Base-by-base conservation (phyloP, 169 alveolate genomes). In the Eimeria mitis region DNA sequence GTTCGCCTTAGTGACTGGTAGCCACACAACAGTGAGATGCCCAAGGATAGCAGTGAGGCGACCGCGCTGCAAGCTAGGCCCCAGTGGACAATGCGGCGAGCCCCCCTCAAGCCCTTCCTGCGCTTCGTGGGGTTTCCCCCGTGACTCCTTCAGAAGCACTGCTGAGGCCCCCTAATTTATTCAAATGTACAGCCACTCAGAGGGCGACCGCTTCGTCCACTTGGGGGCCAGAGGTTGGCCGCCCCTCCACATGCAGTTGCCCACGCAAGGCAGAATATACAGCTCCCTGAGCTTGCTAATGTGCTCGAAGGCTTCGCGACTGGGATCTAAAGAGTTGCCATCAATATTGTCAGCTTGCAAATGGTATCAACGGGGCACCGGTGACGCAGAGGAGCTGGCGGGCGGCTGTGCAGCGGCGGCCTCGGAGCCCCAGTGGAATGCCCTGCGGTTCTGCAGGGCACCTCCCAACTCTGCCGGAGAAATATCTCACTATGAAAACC, bases 361-460 rank as follows among this genome's bases (percentile, higher is more conserved):
- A 85, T 42, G 91, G 42, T 37, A 42, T 21, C 78, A 59, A 37
- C 44, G 59, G 91, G 78, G 70, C 91, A 61, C 78, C 11, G 91
- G 78, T 61, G 91, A 85, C 91, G 44, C 68, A 71, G 79, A 85
- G 91, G 91, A 56, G 79, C 79, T 71, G 79, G 91, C 78, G 79
- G 89, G 89, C 89, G 85, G 89, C 89, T 81, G 89, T 25, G 89
- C 89, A 49, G 63, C 68, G 89, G 89, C 89, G 91, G 91, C 91
- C 91, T 59, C 91, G 79, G 54, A 85, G 91, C 91, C 91, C 91
- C 91, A 85, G 91, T 11, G 5, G 11, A 11, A 5, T 49, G 5
- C 56, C 56, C 16, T 49, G 56, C 56, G 56, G 56, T 49, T 49
- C 56, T 11, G 5, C 11, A 11, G 56, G 5, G 56, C 56, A 49